Evolutionary conservation across 1,284 basidiomycete species (phyloP), one percentile per base, ranked within the genome.

Genomic region (Violaceomyces palustris): DNA sequence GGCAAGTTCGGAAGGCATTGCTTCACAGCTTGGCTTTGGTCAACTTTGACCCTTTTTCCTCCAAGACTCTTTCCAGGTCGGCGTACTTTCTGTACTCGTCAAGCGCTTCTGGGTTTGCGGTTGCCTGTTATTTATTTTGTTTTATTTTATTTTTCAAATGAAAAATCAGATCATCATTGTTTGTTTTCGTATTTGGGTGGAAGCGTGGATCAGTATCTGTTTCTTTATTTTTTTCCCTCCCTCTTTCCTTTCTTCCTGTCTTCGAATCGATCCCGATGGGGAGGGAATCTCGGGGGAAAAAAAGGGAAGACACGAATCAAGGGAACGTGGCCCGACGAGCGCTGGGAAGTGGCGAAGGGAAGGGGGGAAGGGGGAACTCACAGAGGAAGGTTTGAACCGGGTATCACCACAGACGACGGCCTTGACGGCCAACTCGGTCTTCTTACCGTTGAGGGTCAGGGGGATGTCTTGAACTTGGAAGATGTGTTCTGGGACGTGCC

Each of bases 401-500:
- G 22, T 25, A 8, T 55, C 44, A 2, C 57, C 55, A 26, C 53
- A 65, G 28, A 68, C 58, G 22, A 68, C 45, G 2, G 64, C 62
- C 24, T 68, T 68, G 31, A 65, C 57, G 2, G 63, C 66, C 12
- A 61, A 39, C 25, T 68, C 65, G 19, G 63, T 63, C 38, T 67
- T 67, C 35, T 68, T 68, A 2, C 63, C 63, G 21, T 57, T 55
- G 11, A 54, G 24, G 19, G 64, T 61, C 7, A 61, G 50, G n/a
- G 54, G 61, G 14, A 68, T 63, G 18, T 59, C 64, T 1, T 50
- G 50, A 17, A 64, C 64, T 48, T 67, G 51, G 25, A 59, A 60
- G 2, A 72, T 62, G 28, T 64, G 42, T 14, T 49, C 61, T 8
- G 71, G 71, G 2, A 73, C 69, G 36, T 73, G 71, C 21, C 68